phyloP scores from a whole-genome alignment of 371 early-diverging fungal species.

The Blyttiomyces sp. region DNA sequence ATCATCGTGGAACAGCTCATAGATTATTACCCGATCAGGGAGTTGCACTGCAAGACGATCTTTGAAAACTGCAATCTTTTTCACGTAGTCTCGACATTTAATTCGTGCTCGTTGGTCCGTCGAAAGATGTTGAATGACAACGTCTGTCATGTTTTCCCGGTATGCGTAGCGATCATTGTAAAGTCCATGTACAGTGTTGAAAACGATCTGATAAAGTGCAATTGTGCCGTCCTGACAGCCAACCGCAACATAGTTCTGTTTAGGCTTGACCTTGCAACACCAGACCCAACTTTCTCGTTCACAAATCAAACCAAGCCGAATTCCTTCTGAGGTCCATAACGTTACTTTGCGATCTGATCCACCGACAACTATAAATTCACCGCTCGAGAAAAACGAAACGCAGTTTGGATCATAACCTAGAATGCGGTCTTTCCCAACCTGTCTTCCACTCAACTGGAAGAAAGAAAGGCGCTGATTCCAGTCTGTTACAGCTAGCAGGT shows the following conservation, averaged over 20 bases:
- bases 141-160: conserved; percentile 54
- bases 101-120: conserved; percentile 47
- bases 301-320: conserved; percentile 41
- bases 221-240: conserved; percentile 50
- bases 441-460: conserved; percentile 44
- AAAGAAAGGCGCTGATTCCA: conserved; percentile 50
- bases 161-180: conserved; percentile 52
- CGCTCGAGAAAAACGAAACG: conserved; percentile 38
- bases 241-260: conserved; percentile 44
- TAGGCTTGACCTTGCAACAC: conserved; percentile 44
- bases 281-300: conserved; percentile 50
- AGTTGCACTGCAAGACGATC: conserved; percentile 53
- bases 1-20: conserved; percentile 50
- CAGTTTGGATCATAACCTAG: conserved; percentile 45
- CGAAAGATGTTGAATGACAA: conserved; percentile 51
- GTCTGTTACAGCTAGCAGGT: conserved; percentile 49
- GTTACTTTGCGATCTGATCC: conserved; percentile 49
- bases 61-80: conserved; percentile 51
- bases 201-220: conserved; percentile 40
- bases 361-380: conserved; percentile 47
- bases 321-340: conserved; percentile 50
- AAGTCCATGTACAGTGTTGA: conserved; percentile 53
- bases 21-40: conserved; percentile 48
- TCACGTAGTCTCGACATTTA: conserved; percentile 54
- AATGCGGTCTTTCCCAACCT: conserved; percentile 47